Evolutionary conservation across 176 grass and related monocot species (phyloP).

Genomic region (Panicum miliaceum): DNA sequence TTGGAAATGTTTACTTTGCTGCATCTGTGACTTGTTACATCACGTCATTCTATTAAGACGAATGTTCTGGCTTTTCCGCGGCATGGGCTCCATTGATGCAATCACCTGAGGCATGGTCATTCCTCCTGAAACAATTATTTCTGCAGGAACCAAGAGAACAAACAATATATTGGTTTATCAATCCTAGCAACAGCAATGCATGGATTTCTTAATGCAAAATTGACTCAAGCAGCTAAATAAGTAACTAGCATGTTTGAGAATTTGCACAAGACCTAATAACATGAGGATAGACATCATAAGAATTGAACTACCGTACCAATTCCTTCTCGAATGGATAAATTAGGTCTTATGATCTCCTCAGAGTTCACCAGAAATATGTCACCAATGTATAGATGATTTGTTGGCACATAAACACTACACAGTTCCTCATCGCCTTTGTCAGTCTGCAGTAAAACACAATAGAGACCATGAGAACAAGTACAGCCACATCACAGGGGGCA

Average conservation of each 20-base stretch:
- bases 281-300: not conserved
- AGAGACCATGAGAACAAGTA: slow-evolving; percentile 20
- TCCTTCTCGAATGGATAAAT: slow-evolving; percentile 93
- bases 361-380: slow-evolving; percentile 97
- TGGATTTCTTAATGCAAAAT: not conserved
- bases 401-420: slow-evolving; percentile 97
- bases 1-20: slow-evolving; percentile 1
- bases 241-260: not conserved
- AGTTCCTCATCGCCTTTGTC: slow-evolving; percentile 96
- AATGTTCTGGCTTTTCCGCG: slow-evolving; percentile 75
- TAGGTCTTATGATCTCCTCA: slow-evolving; percentile 93
- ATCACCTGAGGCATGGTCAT: slow-evolving; percentile 99
- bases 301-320: slow-evolving; percentile 58
- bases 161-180: not conserved
- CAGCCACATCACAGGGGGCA: not conserved
- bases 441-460: slow-evolving; percentile 54
- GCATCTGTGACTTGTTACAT: slow-evolving; percentile 15
- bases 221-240: not conserved
- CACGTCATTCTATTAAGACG: slow-evolving; percentile 78
- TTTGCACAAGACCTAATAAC: not conserved
- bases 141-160: slow-evolving; percentile 49
- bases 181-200: not conserved
- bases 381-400: slow-evolving; percentile 99
- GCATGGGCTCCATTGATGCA: slow-evolving; percentile 72
- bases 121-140: slow-evolving; percentile 99